Percentiles rank a stretch among this genome's conserved stretches.
phyloP scores from a whole-genome alignment of 2,329 filamentous ascomycete genomes.

The Hysterium pulicare region DNA sequence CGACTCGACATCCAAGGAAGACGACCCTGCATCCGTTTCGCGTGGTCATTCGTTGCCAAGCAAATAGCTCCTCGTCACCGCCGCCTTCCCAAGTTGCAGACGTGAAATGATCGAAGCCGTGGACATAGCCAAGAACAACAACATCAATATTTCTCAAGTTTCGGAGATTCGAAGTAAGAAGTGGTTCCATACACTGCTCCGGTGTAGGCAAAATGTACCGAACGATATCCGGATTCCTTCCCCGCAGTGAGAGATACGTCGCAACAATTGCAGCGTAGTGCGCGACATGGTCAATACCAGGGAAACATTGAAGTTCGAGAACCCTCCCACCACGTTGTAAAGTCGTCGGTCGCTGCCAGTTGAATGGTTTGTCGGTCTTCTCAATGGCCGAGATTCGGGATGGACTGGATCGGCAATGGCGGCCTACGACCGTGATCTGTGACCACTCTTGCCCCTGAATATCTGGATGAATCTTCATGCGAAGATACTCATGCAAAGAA shows the following conservation, averaged over 20 bases:
- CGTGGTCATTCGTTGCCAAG: conserved; percentile 4
- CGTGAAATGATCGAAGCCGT: conserved; percentile 2
- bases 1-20: conserved; percentile 7
- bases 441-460: conserved; percentile 1
- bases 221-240: not conserved
- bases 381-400: conserved; percentile 1
- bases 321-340: not conserved
- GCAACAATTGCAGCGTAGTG: conserved; percentile 8
- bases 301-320: conserved; percentile 5
- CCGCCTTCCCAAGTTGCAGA: conserved; percentile 2
- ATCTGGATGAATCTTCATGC: conserved; percentile 8
- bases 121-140: conserved; percentile 6
- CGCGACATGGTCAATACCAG: conserved; percentile 7
- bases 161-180: conserved; percentile 1
- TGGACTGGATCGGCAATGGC: not conserved
- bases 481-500: conserved; percentile 4
- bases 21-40: conserved; percentile 1
- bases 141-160: conserved; percentile 1
- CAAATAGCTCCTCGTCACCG: conserved; percentile 1
- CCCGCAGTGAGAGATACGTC: conserved; percentile 4
- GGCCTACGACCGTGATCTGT: conserved; percentile 4
- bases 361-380: conserved; percentile 9
- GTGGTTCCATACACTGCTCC: not conserved
- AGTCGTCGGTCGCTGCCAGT: conserved; percentile 8
- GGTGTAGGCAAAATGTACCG: not conserved